Percentiles rank a stretch among this genome's conserved stretches.
phyloP scores from a whole-genome alignment of 2,329 filamentous ascomycete species.

The Metarhizium robertsii region DNA sequence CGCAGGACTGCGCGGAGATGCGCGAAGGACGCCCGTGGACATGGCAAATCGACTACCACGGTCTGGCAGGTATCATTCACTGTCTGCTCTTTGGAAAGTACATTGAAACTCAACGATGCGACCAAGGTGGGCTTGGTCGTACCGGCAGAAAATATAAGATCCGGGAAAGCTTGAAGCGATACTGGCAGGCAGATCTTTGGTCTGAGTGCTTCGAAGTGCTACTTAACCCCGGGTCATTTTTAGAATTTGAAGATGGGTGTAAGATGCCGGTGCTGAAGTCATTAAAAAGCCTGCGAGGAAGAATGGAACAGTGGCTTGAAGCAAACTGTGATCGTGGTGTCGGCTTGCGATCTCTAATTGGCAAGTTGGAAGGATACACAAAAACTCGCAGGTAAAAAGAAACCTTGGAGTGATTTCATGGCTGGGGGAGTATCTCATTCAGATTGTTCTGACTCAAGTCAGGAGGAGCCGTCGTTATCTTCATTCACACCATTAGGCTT shows the following conservation, averaged over 20 bases:
- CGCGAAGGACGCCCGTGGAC: conserved; percentile 92
- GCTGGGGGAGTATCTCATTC: background rate
- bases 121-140: conserved; percentile 45
- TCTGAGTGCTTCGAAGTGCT: conserved; percentile 70
- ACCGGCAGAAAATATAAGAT: conserved; percentile 65
- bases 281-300: conserved; percentile 59
- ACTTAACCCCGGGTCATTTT: conserved; percentile 66
- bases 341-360: conserved; percentile 60
- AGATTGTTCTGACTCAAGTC: background rate
- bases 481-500: background rate
- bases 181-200: conserved; percentile 97
- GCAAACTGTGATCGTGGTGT: conserved; percentile 73
- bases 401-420: background rate
- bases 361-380: conserved; percentile 48
- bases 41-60: conserved; percentile 94
- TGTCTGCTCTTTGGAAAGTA: conserved; percentile 89
- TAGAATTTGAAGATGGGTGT: conserved; percentile 54
- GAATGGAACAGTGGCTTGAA: conserved; percentile 79
- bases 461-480: background rate
- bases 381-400: conserved; percentile 22
- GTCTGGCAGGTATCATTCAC: conserved; percentile 80
- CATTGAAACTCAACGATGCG: conserved; percentile 65
- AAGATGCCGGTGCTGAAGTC: conserved; percentile 64
- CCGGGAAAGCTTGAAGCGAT: conserved; percentile 77
- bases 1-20: conserved; percentile 91